Evolutionary conservation across 495 filamentous ascomycete species (phyloP).

Genomic region (Sabuloglossum arenarium): DNA sequence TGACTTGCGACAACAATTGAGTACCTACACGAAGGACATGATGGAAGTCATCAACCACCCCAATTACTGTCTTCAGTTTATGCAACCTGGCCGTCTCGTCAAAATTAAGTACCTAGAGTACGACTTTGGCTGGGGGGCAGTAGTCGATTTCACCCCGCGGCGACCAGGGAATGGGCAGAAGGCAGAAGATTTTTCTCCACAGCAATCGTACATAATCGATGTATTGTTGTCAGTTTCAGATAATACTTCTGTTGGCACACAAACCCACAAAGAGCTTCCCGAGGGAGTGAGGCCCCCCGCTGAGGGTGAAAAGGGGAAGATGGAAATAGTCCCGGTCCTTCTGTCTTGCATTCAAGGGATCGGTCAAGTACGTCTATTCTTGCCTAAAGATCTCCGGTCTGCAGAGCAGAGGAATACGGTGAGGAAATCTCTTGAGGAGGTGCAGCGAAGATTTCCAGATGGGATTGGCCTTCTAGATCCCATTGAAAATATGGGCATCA

Average conservation of each 20-base stretch:
- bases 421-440: constrained; percentile 49
- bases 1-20: constrained; percentile 59
- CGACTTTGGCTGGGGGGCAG: constrained; percentile 86
- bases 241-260: constrained; percentile 32
- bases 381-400: constrained; percentile 50
- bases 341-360: constrained; percentile 67
- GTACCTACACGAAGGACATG: constrained; percentile 68
- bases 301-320: constrained; percentile 44
- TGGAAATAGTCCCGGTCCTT: constrained; percentile 71
- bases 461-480: constrained; percentile 76
- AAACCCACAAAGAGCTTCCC: constrained; percentile 38
- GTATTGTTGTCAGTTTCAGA: constrained; percentile 54
- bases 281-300: constrained; percentile 37
- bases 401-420: constrained; percentile 39
- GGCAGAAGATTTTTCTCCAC: constrained; percentile 39
- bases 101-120: constrained; percentile 53
- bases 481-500: constrained; percentile 85
- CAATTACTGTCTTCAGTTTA: constrained; percentile 54
- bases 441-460: constrained; percentile 74
- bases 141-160: constrained; percentile 48
- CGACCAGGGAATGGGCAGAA: constrained; percentile 34
- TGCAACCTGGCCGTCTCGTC: constrained; percentile 69
- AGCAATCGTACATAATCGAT: constrained; percentile 62
- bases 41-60: constrained; percentile 76
- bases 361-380: constrained; percentile 53